Conservation (phyloP, 352 stramenopile genomes). For the Phytopythium ostracodes region DNA sequence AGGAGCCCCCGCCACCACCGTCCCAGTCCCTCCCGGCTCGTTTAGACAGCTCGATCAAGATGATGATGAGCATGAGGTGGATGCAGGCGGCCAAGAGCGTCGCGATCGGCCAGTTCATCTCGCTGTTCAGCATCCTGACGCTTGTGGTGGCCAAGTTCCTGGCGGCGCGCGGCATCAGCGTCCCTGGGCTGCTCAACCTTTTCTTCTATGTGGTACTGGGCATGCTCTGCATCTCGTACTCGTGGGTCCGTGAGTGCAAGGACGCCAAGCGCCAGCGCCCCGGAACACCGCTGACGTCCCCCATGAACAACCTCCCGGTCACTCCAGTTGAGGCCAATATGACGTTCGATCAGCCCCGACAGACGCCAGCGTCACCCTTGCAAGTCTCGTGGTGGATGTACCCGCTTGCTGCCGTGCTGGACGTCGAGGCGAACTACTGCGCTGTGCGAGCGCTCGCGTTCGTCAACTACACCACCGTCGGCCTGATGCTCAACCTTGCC, state of each 20-base stretch:
- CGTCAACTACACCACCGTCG: constrained; percentile 27
- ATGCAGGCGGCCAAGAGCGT: constrained; percentile 25
- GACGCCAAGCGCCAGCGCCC: background rate
- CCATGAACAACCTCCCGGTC: background rate
- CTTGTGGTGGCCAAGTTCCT: constrained; percentile 40
- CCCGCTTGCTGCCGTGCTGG: constrained; percentile 31
- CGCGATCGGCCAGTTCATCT: constrained; percentile 37
- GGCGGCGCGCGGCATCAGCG: constrained; percentile 15
- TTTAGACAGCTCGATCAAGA: background rate
- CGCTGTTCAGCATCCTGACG: constrained; percentile 32
- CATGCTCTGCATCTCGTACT: constrained; percentile 20
- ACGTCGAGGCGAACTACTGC: constrained; percentile 39
- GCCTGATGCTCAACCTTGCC: constrained; percentile 36
- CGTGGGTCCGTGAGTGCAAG: constrained; percentile 16
- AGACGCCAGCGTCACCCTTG: background rate
- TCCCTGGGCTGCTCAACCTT: constrained; percentile 33
- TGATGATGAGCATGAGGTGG: constrained; percentile 1
- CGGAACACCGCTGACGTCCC: constrained; percentile 2
- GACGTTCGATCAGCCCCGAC: background rate
- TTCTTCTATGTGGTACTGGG: constrained; percentile 34
- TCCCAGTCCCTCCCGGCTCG: background rate
- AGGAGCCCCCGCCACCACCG: background rate
- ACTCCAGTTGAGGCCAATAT: background rate
- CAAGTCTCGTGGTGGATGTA: constrained; percentile 35
- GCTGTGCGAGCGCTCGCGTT: constrained; percentile 27